Evolutionary conservation across 2,329 filamentous ascomycete species (phyloP), one percentile per base, ranked within the genome.

Genomic region (Passalora sequoiae): DNA sequence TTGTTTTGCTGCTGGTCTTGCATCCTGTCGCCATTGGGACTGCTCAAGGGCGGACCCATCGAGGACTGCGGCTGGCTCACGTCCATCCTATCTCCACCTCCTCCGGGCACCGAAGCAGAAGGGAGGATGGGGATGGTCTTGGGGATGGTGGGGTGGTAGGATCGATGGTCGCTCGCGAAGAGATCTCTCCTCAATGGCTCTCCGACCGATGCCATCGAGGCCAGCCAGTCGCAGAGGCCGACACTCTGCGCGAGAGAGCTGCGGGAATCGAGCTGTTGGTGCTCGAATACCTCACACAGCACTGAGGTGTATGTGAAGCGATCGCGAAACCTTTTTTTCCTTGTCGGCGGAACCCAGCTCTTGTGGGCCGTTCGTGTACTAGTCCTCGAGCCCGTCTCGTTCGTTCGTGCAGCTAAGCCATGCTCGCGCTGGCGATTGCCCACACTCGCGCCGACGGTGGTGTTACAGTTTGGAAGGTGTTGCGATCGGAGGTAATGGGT

Each of bases 161-260:
- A 24, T 36, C 50, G 46, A 30, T 50, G 38, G 31, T 58, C 56
- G 43, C 46, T 50, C n/a, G 53, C 48, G 44, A 62, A 62, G 16
- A 56, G 57, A 44, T 60, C 59, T 44, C 58, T 58, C 47, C 55
- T 53, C 51, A 69, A 62, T 44, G 63, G 59, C 35, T 70, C 67
- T 42, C 66, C 63, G 44, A 69, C 64, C 28, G 68, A 68, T 44
- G 69, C 69, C 69, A 72, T 72, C 41, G 51, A 48, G 28, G 17
- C 31, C 24, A 38, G 33, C 33, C 33, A 15, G 19, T 24, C n/a
- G 33, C 13, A 8, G 33, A 17, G 17, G 15, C 21, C 20, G 25
- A 32, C 22, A 21, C 33, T 16, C 17, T 43, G 25, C 24, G 24
- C 6, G 29, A 32, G 16, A 32, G 29, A 6, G 8, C 9, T 9